Evolutionary conservation across 257 asterid genomes (phyloP).

Genomic region (Gentiana macrophylla): DNA sequence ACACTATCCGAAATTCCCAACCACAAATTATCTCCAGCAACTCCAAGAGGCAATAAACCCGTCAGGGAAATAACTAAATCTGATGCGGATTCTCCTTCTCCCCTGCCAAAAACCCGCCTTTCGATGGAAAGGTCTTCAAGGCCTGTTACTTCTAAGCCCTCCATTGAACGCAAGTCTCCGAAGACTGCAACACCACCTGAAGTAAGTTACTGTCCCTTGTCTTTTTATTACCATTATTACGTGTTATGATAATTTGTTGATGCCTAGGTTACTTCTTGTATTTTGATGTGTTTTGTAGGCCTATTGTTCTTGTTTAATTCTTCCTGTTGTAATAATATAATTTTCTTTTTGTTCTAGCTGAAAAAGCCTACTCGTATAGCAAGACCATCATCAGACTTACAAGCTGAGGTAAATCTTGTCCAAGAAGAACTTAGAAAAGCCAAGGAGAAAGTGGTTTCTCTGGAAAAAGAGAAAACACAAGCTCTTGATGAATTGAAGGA

Average conservation of each 20-base stretch:
- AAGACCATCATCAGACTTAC: constrained; percentile 60
- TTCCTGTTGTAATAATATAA: no score
- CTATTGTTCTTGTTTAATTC: neutral
- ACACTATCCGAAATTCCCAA: constrained; percentile 52
- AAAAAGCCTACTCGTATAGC: constrained; percentile 46
- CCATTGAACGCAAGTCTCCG: constrained; percentile 45
- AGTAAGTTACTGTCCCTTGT: constrained; percentile 30
- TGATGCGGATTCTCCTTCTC: constrained; percentile 55
- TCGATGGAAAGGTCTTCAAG: constrained; percentile 55
- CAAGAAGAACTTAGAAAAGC: constrained; percentile 83
- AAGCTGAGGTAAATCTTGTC: constrained; percentile 46
- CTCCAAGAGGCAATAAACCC: constrained; percentile 41
- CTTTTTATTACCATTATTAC: neutral
- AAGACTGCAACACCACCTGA: constrained; percentile 64
- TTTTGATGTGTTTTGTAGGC: no score
- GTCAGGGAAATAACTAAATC: constrained; percentile 56
- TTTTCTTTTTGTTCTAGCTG: constrained; percentile 20
- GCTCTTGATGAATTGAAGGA: constrained; percentile 67
- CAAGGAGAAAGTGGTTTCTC: constrained; percentile 49
- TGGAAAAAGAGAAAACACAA: constrained; percentile 72
- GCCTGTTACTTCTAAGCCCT: constrained; percentile 53
- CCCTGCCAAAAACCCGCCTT: constrained; percentile 40
- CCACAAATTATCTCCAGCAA: constrained; percentile 37
- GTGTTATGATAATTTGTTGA: neutral
- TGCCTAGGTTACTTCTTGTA: neutral